These are phyloP conservation scores for Grigorovia yakushimaensis DNA, from an alignment of 805 yeast species.

Conservation along the genomic window DNA sequence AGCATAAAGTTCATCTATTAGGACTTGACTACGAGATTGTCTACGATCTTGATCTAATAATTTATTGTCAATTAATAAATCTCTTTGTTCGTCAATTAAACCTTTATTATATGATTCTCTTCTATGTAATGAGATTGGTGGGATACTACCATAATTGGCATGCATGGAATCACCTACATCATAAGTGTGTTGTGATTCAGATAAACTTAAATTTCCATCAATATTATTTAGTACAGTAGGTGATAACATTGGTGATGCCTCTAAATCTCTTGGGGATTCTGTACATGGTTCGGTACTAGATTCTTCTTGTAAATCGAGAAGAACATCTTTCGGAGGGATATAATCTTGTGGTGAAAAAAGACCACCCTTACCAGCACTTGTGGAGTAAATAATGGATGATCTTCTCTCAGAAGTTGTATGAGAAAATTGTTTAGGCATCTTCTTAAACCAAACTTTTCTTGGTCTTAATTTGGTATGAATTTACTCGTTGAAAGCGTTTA, in stretches of 20 bases:
- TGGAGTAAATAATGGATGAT: constrained; percentile 26
- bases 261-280: constrained; percentile 2
- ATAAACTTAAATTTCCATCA: neutral
- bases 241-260: neutral
- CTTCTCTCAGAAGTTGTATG: constrained; percentile 23
- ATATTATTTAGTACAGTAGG: neutral
- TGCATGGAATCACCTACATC: neutral
- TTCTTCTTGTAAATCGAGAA: constrained; percentile 5
- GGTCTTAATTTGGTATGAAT: no score
- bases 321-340: constrained; percentile 10
- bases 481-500: no score
- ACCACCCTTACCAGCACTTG: constrained; percentile 27
- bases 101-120: constrained; percentile 12
- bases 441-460: neutral
- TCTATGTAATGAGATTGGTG: neutral
- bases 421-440: constrained; percentile 19
- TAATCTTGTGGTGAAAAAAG: constrained; percentile 26
- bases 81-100: constrained; percentile 26
- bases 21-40: constrained; percentile 3
- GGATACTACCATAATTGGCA: constrained; percentile 2
- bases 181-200: neutral
- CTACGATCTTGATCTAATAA: constrained; percentile 8
- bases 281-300: constrained; percentile 1
- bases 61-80: constrained; percentile 26
- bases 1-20: constrained; percentile 9